Evolutionary conservation across 2,329 filamentous ascomycete genomes (phyloP).

Genomic region (Tolypocladium pustulatum): DNA sequence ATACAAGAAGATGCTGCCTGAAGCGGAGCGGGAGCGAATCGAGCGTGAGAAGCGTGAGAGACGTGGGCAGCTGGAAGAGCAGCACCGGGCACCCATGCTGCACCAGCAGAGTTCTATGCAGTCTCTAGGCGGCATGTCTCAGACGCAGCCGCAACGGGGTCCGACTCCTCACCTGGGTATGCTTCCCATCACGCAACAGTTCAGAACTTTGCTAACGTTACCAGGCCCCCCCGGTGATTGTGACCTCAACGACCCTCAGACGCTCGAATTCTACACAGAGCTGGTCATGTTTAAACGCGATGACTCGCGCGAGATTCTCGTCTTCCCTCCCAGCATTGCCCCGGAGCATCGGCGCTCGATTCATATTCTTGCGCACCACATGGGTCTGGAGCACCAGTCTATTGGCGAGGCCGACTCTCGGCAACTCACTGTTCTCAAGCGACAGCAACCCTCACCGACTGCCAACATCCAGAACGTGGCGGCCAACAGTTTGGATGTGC

Average conservation of each 20-base stretch:
- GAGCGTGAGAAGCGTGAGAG: slow-evolving; percentile 95
- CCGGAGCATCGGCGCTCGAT: slow-evolving; percentile 82
- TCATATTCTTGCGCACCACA: slow-evolving; percentile 89
- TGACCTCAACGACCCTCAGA: slow-evolving; percentile 84
- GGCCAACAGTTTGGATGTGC: slow-evolving; percentile 61
- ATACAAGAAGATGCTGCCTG: slow-evolving; percentile 98
- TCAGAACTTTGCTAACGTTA: slow-evolving; percentile 1
- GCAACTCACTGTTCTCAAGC: slow-evolving; percentile 81
- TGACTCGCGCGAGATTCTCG: slow-evolving; percentile 62
- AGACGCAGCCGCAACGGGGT: slow-evolving; percentile 44
- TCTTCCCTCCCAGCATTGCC: slow-evolving; percentile 72
- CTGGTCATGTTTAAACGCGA: slow-evolving; percentile 83
- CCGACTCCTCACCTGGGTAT: slow-evolving; percentile 34
- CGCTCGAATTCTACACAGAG: slow-evolving; percentile 82
- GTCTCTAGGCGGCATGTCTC: slow-evolving; percentile 58
- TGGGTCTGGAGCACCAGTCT: slow-evolving; percentile 84
- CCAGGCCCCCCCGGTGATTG: slow-evolving; percentile 43
- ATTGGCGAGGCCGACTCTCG: slow-evolving; percentile 80
- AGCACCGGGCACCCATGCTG: slow-evolving; percentile 70
- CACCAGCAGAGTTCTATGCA: slow-evolving; percentile 82
- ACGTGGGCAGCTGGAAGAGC: slow-evolving; percentile 90
- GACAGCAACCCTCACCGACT: slow-evolving; percentile 41
- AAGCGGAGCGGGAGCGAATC: slow-evolving; percentile 88
- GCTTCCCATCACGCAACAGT: neutral
- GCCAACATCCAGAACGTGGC: slow-evolving; percentile 45